phyloP scores from a whole-genome alignment of 148 eudicot species.

The Drosera capensis region DNA sequence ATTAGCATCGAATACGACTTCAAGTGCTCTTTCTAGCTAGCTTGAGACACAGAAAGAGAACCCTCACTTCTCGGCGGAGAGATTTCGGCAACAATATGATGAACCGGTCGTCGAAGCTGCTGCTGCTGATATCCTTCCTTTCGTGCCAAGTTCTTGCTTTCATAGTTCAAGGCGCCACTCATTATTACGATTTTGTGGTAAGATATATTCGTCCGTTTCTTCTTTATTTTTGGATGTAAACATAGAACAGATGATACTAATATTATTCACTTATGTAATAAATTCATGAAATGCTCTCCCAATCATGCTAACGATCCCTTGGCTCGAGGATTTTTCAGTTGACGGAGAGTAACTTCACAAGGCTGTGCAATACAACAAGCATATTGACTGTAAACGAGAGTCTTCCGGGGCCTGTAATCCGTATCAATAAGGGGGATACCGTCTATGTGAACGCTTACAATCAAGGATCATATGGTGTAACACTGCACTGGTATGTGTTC shows the following conservation, averaged over 20 bases:
- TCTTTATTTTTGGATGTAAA: too few relatives aligned
- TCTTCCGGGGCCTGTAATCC: slow-evolving; percentile 23
- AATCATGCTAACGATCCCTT: too few relatives aligned
- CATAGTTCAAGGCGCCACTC: not conserved
- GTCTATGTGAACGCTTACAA: slow-evolving; percentile 14
- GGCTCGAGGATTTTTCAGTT: slow-evolving; percentile 5
- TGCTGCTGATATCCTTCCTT: not conserved
- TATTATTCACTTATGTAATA: not conserved
- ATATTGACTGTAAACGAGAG: slow-evolving; percentile 21
- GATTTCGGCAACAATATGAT: too few relatives aligned
- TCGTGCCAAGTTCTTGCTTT: not conserved
- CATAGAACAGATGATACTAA: not conserved
- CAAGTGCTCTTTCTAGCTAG: too few relatives aligned
- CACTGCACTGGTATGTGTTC: slow-evolving; percentile 23
- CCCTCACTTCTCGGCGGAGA: too few relatives aligned
- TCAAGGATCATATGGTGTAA: slow-evolving; percentile 11
- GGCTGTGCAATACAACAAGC: slow-evolving; percentile 15
- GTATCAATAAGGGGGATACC: slow-evolving; percentile 12
- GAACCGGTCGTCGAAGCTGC: too few relatives aligned
- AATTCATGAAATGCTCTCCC: not conserved
- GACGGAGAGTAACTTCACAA: slow-evolving; percentile 3
- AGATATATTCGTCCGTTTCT: not conserved
- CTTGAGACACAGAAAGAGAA: too few relatives aligned
- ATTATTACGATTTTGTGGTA: slow-evolving; percentile 7
- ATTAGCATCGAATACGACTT: too few relatives aligned